A percentile compares a stretch with the other conserved stretches of the same genome.
Conservation (phyloP, 208 protist genomes). For the Trypanosoma boissoni region DNA sequence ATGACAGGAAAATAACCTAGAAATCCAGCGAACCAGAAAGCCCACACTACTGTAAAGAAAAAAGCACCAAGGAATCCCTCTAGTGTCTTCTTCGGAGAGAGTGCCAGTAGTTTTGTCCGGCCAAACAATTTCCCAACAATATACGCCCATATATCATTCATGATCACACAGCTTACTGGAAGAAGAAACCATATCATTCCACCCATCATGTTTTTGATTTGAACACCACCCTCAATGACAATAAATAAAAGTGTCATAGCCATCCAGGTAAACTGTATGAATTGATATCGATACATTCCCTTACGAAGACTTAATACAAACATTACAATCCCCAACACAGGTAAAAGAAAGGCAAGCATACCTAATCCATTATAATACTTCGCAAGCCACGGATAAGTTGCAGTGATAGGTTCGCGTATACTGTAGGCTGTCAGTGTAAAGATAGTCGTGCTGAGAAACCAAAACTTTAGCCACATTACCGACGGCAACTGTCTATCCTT, state of each 20-base stretch:
- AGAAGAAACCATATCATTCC: constrained; percentile 93
- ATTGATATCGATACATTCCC: constrained; percentile 91
- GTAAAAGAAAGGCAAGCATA: constrained; percentile 60
- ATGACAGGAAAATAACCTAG: constrained; percentile 82
- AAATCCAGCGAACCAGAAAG: constrained; percentile 91
- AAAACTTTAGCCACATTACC: constrained; percentile 73
- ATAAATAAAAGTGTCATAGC: constrained; percentile 83
- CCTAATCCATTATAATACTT: constrained; percentile 47
- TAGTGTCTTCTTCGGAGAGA: constrained; percentile 92
- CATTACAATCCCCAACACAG: constrained; percentile 77
- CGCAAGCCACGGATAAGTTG: constrained; percentile 52
- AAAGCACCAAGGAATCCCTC: constrained; percentile 90
- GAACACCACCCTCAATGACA: constrained; percentile 50
- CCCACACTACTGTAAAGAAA: constrained; percentile 88
- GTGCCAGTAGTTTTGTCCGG: constrained; percentile 64
- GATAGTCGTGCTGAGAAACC: constrained; percentile 62
- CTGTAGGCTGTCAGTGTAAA: constrained; percentile 38
- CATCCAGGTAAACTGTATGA: constrained; percentile 89
- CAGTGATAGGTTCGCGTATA: constrained; percentile 52
- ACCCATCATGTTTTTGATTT: constrained; percentile 82
- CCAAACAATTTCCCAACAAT: constrained; percentile 91
- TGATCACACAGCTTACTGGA: constrained; percentile 84
- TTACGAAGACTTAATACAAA: constrained; percentile 86
- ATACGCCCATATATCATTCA: constrained; percentile 93
- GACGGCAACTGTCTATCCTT: constrained; percentile 79